A percentile compares a stretch with the other conserved stretches of the same genome.
Evolutionary conservation across 495 filamentous ascomycete species (phyloP).

Genomic region (Usnea hakonensis): DNA sequence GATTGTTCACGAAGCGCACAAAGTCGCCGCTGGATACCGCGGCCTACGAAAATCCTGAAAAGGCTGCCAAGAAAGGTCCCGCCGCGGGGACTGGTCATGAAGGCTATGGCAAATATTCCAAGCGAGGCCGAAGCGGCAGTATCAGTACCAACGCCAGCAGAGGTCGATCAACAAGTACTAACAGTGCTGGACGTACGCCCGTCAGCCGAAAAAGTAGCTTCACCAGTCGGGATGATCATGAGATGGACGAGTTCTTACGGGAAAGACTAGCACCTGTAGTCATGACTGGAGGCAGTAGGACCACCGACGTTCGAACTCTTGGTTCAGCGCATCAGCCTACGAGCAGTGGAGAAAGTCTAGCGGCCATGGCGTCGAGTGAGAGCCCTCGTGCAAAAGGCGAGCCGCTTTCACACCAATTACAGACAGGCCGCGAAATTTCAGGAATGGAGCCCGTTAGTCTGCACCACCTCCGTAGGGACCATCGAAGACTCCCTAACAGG

Average conservation of each 20-base stretch:
- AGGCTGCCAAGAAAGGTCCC: constrained; percentile 66
- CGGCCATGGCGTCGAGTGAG: constrained; percentile 62
- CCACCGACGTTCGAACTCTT: constrained; percentile 49
- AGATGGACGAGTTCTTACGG: constrained; percentile 60
- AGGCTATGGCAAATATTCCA: constrained; percentile 75
- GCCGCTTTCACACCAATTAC: constrained; percentile 21
- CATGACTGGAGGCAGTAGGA: constrained; percentile 68
- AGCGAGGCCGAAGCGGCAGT: constrained; percentile 43
- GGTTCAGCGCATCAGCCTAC: constrained; percentile 7
- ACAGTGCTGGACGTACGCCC: constrained; percentile 33
- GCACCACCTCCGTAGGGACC: constrained; percentile 18
- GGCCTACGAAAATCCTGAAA: constrained; percentile 46
- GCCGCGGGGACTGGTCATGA: constrained; percentile 92
- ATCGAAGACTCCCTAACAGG: constrained; percentile 20
- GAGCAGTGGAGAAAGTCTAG: constrained; percentile 30
- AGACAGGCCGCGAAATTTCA: background rate
- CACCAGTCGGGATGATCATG: constrained; percentile 44
- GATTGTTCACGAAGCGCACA: constrained; percentile 66
- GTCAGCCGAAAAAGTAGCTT: constrained; percentile 46
- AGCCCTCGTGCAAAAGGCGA: constrained; percentile 52
- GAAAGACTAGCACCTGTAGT: constrained; percentile 81
- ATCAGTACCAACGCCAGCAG: constrained; percentile 40
- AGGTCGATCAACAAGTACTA: constrained; percentile 50
- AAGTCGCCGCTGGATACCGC: constrained; percentile 53
- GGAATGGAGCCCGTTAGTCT: constrained; percentile 7